Base-by-base conservation (phyloP, 1,284 basidiomycete genomes). In the Ganoderma meredithae region DNA sequence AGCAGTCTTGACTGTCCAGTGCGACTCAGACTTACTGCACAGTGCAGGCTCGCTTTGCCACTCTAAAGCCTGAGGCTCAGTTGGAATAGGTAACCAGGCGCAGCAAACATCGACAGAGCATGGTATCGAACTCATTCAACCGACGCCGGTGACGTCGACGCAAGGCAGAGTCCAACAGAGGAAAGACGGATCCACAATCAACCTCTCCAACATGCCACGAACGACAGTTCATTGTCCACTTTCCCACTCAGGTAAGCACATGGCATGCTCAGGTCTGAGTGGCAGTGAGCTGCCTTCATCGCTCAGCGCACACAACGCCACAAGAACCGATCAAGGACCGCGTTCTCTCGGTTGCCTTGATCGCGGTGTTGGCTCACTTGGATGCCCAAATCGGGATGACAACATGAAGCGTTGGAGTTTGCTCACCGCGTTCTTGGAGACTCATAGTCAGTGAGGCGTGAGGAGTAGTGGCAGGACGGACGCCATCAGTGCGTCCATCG, bases 271-370 rank as follows among this genome's bases (percentile, higher is more conserved):
- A 19, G 22, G 17, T 36, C 36, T 36, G 36, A 36, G 36, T 36
- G 36, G 36, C 36, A 7, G 36, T 36, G 36, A 36, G 36, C 36
- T 36, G 36, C 36, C 36, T 36, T 44, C 19, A 19, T 44, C 43
- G 17, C 17, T 47, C 44, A 13, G 22, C 47, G 22, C 13, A 58
- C 55, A 39, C 31, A 58, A 58, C 55, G 55, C 55, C 55, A 58
- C 55, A 33, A 17, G 19, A 15, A 19, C 7, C 5, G 33, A 47
- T 47, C 44, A n/a, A 13, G 22, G 22, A 47, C 44, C 1, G 19
- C 8, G 44, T 22, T 47, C n/a, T 31, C 27, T 31, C 27, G 27
- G 36, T 36, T 36, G 36, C 7, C 9, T 36, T 36, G 22, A 49
- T 49, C 47, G 47, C 22, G 22, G 19, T 25, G 47, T 25, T 49